Evolutionary conservation across 2,329 filamentous ascomycete genomes (phyloP), one percentile per base, ranked within the genome.

Genomic region (Stachybotrys chlorohalonatus): DNA sequence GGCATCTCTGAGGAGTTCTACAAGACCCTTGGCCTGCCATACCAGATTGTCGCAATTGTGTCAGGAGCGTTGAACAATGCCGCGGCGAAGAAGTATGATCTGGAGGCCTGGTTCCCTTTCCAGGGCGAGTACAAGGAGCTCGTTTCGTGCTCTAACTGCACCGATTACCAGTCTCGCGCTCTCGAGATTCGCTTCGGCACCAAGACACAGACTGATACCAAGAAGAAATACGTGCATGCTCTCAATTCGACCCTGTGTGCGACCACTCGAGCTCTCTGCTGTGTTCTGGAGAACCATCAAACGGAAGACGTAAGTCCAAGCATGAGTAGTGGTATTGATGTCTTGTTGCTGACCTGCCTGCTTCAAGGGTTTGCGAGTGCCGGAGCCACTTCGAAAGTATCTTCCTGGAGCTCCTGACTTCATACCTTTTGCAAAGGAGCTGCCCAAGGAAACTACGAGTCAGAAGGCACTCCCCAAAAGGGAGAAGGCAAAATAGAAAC

Each of bases 121-220:
- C 92, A 97, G 72, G 88, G 88, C 64, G 94, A 97, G 73, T 99
- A 97, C 81, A 97, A 97, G 76, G 94, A 97, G 75, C 83, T 99
- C 31, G 94, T 97, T 52, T 95, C 90, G 17, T 96, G 92, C 81
- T 95, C 90, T 58, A 99, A 99, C 76, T 99, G 94, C 78, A 95
- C 90, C 49, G 93, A 97, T 70, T 97, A 97, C 77, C 94, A 99
- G 77, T 91, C 90, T 30, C 83, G 94, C 55, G 92, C 91, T 62
- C 81, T 99, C 11, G 93, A 97, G 72, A 95, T 99, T 63, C 84
- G 94, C 56, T 96, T 86, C 65, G 93, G 94, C 51, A 80, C 84
- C 57, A 97, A 96, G 81, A 89, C 86, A 68, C 85, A 89, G 71
- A 92, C 86, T 31, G 90, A 92, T 60, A 79, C 81, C 56, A 87